Percentiles rank a stretch among this genome's conserved stretches.
These are phyloP conservation scores for Cystobasidium tubakii DNA, from an alignment of 768 basidiomycete species.

Conservation along the genomic window DNA sequence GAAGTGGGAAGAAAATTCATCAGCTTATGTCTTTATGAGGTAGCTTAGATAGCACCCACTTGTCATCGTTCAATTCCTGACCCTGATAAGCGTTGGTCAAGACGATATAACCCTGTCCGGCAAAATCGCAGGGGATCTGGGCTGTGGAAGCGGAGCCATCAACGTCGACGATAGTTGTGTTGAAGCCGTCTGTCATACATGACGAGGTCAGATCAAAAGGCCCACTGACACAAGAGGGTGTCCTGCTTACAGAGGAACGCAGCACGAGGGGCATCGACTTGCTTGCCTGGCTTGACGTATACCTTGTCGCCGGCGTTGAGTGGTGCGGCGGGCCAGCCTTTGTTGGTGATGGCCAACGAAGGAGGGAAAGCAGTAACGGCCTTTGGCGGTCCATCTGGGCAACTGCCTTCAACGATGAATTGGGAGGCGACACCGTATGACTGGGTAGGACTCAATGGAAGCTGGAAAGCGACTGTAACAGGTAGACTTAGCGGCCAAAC, in stretches of 20 bases:
- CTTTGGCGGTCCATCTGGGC: slow-evolving; percentile 18
- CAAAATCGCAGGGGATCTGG: slow-evolving; percentile 30
- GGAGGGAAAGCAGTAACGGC: slow-evolving; percentile 29
- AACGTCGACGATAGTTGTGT: slow-evolving; percentile 25
- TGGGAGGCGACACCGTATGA: slow-evolving; percentile 32
- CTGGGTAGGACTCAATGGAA: slow-evolving; percentile 28
- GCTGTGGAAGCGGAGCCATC: slow-evolving; percentile 18
- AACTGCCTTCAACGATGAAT: slow-evolving; percentile 30
- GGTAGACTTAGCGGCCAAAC: too few species aligned
- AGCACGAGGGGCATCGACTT: slow-evolving; percentile 21
- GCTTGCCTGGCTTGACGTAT: slow-evolving; percentile 21
- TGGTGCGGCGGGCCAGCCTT: slow-evolving; percentile 17
- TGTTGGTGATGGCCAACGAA: slow-evolving; percentile 33
- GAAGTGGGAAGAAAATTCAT: neutral
- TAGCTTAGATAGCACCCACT: neutral
- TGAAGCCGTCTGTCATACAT: neutral
- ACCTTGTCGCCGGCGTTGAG: slow-evolving; percentile 30
- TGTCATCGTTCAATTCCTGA: slow-evolving; percentile 34
- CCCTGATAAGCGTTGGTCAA: slow-evolving; percentile 27
- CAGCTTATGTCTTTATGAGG: neutral
- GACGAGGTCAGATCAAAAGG: neutral
- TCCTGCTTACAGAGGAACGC: slow-evolving; percentile 12
- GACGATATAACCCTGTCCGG: slow-evolving; percentile 31
- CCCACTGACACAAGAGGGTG: neutral
- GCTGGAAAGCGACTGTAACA: neutral